Base-by-base conservation (phyloP, 2,329 filamentous ascomycete genomes). In the Scytalidium sp. region DNA sequence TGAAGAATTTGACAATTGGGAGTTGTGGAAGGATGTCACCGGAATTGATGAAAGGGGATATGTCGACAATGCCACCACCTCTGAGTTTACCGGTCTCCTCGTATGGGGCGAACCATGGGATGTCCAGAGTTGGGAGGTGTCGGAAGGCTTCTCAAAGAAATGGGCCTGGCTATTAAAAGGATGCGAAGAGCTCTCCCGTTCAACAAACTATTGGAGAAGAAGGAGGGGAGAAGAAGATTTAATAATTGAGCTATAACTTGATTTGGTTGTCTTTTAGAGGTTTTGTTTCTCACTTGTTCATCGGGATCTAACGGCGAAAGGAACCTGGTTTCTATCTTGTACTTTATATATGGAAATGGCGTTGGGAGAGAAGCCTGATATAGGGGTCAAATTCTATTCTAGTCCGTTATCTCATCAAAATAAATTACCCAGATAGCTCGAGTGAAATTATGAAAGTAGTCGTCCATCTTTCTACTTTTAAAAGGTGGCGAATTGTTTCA, bases 31-130 rank as follows among this genome's bases (percentile, higher is more conserved):
- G 13, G 72, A 73, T 45, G 56, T 73, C 20, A 20, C 47, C 11
- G 45, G 49, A 5, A 11, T n/a, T 36, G 13, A 36, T 15, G 4
- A 36, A 36, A 36, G 32, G 32, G 5, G 32, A 15, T 5, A 36
- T 8, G 5, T 36, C 7, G 17, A 6, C 7, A n/a, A n/a, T 15
- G n/a, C n/a, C n/a, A n/a, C n/a, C n/a, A 15, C 8, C 32, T 36
- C 32, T 7, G 32, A 36, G 32, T 5, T 36, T 6, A 15, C 32
- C 4, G 32, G 32, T 15, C 19, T 54, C 15, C 51, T 56, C 17
- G 47, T 54, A 13, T 75, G 72, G 72, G 64, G 67, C 6, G 55
- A 65, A 42, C 61, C 66, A 1, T 68, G 65, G 59, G 62, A 63
- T 45, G 50, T 60, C 3, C 25, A 44, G 7, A 65, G 61, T 19